These are phyloP conservation scores for Yamadazyma sp. DNA, from an alignment of 805 yeast genomes.

Conservation along the genomic window DNA sequence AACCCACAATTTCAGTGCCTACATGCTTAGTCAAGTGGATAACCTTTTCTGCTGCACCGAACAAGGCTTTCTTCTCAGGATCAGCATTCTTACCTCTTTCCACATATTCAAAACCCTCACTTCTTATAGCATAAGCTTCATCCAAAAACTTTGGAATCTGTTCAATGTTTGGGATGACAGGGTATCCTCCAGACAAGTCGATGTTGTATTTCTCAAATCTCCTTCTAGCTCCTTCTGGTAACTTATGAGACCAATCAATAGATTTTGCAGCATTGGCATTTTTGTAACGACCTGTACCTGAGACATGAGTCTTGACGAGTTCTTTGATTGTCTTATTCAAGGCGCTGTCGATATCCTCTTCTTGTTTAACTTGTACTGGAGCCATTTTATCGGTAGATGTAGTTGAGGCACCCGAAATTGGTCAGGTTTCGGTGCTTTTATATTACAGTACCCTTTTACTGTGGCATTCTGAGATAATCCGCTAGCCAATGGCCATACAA, in stretches of 20 bases:
- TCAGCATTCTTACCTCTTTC: constrained; percentile 30
- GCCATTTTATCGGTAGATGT: too few species aligned
- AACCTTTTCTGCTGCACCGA: constrained; percentile 29
- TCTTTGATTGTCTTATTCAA: constrained; percentile 14
- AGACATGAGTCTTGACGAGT: constrained; percentile 12
- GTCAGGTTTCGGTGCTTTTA: too few species aligned
- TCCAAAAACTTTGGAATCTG: constrained; percentile 26
- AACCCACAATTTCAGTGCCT: constrained; percentile 30
- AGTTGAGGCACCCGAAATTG: too few species aligned
- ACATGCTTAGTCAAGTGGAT: constrained; percentile 25
- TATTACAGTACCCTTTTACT: too few species aligned
- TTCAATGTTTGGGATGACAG: constrained; percentile 20
- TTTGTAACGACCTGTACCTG: constrained; percentile 25
- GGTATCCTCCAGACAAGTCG: constrained; percentile 27
- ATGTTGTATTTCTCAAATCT: constrained; percentile 25
- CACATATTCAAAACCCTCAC: constrained; percentile 21
- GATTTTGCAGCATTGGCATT: constrained; percentile 19
- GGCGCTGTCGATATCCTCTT: background rate
- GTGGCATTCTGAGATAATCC: too few species aligned
- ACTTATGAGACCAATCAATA: constrained; percentile 17
- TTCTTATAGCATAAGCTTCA: constrained; percentile 25
- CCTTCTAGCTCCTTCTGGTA: constrained; percentile 22
- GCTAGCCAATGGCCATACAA: too few species aligned
- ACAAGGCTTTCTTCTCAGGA: constrained; percentile 31
- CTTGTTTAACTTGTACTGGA: constrained; percentile 10